Conservation (phyloP, 306 rosid genomes). For the Cucumis cinereus region DNA sequence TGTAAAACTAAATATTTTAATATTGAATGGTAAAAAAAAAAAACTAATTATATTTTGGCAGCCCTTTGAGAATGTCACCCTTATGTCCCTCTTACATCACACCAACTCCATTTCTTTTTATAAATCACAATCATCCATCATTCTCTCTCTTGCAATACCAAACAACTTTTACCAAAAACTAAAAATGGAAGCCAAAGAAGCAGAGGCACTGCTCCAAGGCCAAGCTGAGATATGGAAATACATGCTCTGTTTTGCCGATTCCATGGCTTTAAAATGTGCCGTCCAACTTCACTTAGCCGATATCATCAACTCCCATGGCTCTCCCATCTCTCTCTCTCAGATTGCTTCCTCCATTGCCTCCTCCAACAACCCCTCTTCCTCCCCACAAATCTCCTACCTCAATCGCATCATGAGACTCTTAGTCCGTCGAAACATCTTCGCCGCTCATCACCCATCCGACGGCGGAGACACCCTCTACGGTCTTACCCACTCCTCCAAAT, state of each 20-base stretch:
- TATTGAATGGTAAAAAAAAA: too few species aligned
- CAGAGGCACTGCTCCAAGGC: conserved; percentile 15
- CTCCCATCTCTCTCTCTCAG: conserved; percentile 17
- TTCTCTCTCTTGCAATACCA: neutral
- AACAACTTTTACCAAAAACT: neutral
- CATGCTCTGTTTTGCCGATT: conserved; percentile 25
- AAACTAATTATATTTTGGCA: too few species aligned
- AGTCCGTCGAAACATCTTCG: conserved; percentile 20
- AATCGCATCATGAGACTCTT: conserved; percentile 25
- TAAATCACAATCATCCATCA: neutral
- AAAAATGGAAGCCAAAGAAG: conserved; percentile 8
- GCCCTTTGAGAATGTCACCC: too few species aligned
- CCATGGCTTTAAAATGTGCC: conserved; percentile 30
- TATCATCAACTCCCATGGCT: conserved; percentile 18
- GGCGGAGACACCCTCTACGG: conserved; percentile 17
- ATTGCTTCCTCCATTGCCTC: conserved; percentile 12
- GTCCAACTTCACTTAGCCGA: conserved; percentile 32
- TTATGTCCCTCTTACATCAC: too few species aligned
- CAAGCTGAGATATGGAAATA: conserved; percentile 33
- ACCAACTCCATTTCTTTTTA: neutral
- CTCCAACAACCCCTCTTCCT: neutral
- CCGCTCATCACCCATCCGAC: neutral
- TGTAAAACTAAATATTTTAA: too few species aligned
- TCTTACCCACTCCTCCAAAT: conserved; percentile 9
- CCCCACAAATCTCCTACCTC: conserved; percentile 21